A percentile compares a stretch with the other conserved stretches of the same genome.
Conservation (phyloP, 2,329 filamentous ascomycete genomes). For the Domatiomyces globalis region DNA sequence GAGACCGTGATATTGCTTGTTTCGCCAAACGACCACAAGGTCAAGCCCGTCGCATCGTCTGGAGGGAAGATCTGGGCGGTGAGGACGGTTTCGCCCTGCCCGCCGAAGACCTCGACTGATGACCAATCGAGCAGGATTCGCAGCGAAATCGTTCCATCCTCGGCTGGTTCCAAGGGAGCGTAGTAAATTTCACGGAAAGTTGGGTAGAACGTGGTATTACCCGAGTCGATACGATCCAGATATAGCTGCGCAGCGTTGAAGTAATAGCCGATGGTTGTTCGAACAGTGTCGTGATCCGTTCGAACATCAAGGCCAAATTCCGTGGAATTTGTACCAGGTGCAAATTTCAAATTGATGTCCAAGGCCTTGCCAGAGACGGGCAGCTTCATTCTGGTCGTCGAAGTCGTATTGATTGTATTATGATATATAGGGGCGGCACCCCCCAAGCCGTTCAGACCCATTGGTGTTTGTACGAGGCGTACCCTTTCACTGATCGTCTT, state of each 20-base stretch:
- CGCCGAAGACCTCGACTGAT: slow-evolving; percentile 21
- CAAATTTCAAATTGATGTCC: too few species aligned
- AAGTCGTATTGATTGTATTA: too few species aligned
- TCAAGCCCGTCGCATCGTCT: slow-evolving; percentile 8
- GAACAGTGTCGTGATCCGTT: slow-evolving; percentile 4
- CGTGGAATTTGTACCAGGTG: too few species aligned
- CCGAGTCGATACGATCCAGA: slow-evolving; percentile 18
- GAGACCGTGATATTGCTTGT: too few species aligned
- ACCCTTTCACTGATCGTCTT: slow-evolving; percentile 11
- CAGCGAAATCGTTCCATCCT: slow-evolving; percentile 13
- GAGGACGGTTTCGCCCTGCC: slow-evolving; percentile 18
- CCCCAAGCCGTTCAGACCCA: too few species aligned
- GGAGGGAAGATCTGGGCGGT: slow-evolving; percentile 21
- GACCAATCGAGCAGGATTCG: slow-evolving; percentile 21
- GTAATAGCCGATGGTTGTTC: slow-evolving; percentile 20
- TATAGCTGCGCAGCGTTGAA: slow-evolving; percentile 17
- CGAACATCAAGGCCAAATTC: too few species aligned
- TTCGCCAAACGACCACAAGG: neutral
- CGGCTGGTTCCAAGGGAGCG: slow-evolving; percentile 1
- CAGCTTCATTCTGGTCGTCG: too few species aligned
- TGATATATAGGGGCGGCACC: too few species aligned
- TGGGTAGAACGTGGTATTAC: neutral
- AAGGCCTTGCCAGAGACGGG: too few species aligned
- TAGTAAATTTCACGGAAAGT: too few species aligned
- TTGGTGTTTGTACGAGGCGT: slow-evolving; percentile 10